A percentile compares a stretch with the other conserved stretches of the same genome.
Conservation (phyloP, 2,329 filamentous ascomycete species). For the Aspergillus ochraceus region DNA sequence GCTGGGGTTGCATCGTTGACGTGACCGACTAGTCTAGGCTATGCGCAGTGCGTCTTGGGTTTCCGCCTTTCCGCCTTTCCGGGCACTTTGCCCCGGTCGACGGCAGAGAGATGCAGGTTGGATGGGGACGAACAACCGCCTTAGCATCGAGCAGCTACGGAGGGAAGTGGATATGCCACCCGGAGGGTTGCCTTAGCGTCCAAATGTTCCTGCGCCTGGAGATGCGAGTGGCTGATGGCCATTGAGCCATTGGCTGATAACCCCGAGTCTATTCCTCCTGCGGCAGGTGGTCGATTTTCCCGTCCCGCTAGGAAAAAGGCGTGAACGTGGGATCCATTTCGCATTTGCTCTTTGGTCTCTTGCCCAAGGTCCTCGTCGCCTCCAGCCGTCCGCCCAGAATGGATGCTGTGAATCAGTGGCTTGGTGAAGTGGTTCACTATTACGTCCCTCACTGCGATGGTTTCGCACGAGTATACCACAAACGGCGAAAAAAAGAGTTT, state of each 20-base stretch:
- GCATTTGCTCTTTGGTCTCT: conserved; percentile 3
- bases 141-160: background rate
- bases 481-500: background rate
- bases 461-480: background rate
- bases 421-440: background rate
- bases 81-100: background rate
- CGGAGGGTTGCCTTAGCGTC: background rate
- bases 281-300: conserved; percentile 11
- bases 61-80: background rate
- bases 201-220: background rate
- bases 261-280: conserved; percentile 14
- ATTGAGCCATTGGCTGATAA: conserved; percentile 9
- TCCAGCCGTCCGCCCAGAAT: background rate
- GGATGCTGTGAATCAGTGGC: background rate
- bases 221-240: background rate
- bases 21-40: background rate
- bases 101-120: background rate
- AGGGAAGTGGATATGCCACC: background rate
- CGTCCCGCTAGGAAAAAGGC: conserved; percentile 10
- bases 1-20: background rate
- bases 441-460: background rate
- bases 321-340: conserved; percentile 12
- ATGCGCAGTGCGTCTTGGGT: background rate
- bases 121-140: background rate
- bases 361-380: conserved; percentile 11